phyloP scores from a whole-genome alignment of 2,329 filamentous ascomycete genomes.

The Thermothelomyces thermophilus region DNA sequence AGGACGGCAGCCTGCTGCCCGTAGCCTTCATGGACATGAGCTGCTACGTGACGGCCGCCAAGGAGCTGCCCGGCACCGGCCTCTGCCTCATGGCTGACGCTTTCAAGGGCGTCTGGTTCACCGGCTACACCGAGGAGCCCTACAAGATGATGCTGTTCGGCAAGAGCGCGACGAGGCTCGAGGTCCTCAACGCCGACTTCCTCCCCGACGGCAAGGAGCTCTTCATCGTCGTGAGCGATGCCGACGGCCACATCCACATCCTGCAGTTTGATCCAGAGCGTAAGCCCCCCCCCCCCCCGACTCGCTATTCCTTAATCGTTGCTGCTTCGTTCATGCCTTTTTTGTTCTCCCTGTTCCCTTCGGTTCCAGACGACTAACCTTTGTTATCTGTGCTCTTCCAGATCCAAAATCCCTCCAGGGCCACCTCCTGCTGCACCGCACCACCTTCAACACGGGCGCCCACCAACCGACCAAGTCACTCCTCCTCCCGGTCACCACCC shows the following conservation, averaged over 20 bases:
- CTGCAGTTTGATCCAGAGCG: conserved; percentile 93
- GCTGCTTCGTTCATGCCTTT: neutral
- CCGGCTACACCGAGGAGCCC: conserved; percentile 92
- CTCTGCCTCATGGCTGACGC: conserved; percentile 84
- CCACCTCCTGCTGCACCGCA: conserved; percentile 76
- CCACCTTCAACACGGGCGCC: conserved; percentile 77
- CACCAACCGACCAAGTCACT: conserved; percentile 70
- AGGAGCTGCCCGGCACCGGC: conserved; percentile 75
- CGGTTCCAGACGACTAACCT: conserved; percentile 23
- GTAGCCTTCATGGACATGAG: conserved; percentile 98
- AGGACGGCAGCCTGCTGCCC: conserved; percentile 84
- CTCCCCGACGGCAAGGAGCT: conserved; percentile 78
- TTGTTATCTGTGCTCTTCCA: too few species aligned
- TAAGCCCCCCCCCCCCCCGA: conserved; percentile 40
- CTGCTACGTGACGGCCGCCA: conserved; percentile 81
- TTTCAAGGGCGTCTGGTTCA: conserved; percentile 92
- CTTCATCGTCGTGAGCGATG: conserved; percentile 75
- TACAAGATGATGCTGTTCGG: conserved; percentile 93
- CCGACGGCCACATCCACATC: conserved; percentile 79
- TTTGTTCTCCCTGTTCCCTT: neutral
- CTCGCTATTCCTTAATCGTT: neutral
- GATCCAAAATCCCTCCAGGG: conserved; percentile 91
- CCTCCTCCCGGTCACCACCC: conserved; percentile 57
- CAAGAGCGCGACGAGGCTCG: conserved; percentile 72
- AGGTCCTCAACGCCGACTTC: conserved; percentile 78